phyloP scores from a whole-genome alignment of 345 rosid species.

The Fremontodendron californicum region DNA sequence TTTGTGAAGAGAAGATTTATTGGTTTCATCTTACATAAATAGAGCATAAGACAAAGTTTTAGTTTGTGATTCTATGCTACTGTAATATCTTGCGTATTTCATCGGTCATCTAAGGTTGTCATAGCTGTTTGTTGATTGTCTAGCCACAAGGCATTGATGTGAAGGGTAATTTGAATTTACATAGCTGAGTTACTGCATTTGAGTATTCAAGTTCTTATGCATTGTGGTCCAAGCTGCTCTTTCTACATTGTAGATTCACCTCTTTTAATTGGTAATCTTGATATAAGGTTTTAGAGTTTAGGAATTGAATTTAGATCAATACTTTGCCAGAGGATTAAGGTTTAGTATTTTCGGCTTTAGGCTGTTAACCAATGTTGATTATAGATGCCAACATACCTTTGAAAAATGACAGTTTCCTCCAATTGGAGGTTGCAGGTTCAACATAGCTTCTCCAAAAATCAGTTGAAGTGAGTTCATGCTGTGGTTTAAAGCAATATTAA shows the following conservation, averaged over 20 bases:
- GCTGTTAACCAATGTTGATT: not conserved
- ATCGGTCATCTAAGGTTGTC: not conserved
- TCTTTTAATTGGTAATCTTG: not conserved
- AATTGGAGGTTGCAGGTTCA: not conserved
- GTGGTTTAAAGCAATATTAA: not conserved
- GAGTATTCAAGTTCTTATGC: not conserved
- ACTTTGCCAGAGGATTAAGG: not conserved
- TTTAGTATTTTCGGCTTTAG: not conserved
- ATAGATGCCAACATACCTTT: not conserved
- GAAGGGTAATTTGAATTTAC: not conserved
- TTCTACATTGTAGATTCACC: not conserved
- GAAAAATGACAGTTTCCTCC: not conserved
- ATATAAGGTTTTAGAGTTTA: not conserved
- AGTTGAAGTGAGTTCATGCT: not conserved
- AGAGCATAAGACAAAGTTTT: not conserved
- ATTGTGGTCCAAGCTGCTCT: not conserved
- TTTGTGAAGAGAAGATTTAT: not conserved
- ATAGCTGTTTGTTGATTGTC: slow-evolving; percentile 3
- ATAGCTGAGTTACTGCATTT: not conserved
- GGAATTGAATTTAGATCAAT: not conserved
- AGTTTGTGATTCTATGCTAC: not conserved
- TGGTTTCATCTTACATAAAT: not conserved
- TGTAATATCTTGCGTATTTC: not conserved
- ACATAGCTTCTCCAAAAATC: not conserved
- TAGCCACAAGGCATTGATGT: not conserved